Evolutionary conservation across 140 eudicot genomes (phyloP).

Genomic region (Anethum foeniculum): DNA sequence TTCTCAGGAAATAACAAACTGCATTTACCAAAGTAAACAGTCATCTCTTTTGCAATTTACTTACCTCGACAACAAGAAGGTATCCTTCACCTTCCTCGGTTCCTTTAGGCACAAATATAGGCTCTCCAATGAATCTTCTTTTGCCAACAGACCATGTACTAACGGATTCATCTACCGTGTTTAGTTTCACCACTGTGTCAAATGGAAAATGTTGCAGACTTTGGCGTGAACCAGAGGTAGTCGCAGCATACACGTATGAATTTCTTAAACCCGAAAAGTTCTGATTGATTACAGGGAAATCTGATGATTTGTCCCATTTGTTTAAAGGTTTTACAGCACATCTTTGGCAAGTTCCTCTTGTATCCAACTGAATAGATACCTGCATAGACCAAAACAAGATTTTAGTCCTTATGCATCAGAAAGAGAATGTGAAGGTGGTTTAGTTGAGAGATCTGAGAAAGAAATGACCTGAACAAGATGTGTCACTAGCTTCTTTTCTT

Average conservation of each 20-base stretch:
- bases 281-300: conserved; percentile 64
- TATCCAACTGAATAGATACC: conserved; percentile 51
- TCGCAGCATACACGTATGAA: conserved; percentile 52
- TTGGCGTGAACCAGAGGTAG: conserved; percentile 59
- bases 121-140: conserved; percentile 80
- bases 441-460: background rate
- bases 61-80: conserved; percentile 83
- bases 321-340: conserved; percentile 47
- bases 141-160: conserved; percentile 55
- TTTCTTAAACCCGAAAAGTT: conserved; percentile 47
- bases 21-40: background rate
- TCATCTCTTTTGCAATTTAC: background rate
- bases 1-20: background rate
- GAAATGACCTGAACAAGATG: conserved; percentile 48
- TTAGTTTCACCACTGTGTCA: conserved; percentile 68
- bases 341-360: conserved; percentile 33
- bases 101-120: conserved; percentile 61
- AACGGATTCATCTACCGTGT: conserved; percentile 31
- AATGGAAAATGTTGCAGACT: conserved; percentile 80
- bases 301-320: conserved; percentile 54
- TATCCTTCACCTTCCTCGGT: conserved; percentile 77
- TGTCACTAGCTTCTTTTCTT: conserved; percentile 47
- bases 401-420: background rate
- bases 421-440: background rate
- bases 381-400: conserved; percentile 14